Base-by-base conservation (phyloP, 495 filamentous ascomycete genomes). In the Podospora didyma region DNA sequence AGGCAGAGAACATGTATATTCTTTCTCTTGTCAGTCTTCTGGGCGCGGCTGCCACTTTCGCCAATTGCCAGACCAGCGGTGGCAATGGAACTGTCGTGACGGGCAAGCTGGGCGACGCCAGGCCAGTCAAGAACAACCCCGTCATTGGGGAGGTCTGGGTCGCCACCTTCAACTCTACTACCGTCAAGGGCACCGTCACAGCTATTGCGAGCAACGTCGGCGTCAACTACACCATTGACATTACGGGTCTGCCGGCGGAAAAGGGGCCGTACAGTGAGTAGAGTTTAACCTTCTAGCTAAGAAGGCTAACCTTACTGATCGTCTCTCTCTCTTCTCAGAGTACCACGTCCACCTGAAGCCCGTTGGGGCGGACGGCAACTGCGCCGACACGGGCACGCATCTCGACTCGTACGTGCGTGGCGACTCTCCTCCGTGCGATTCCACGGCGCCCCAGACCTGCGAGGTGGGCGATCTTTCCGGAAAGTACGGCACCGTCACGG, bases 391-490 rank as follows among this genome's bases (percentile, higher is more conserved):
- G 10, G 69, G 80, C 37, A 82, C 69, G 2, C 90, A 93, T 46
- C 65, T 75, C 16, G 72, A 78, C 60, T 70, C 74, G 45, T 74
- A 62, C 54, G 73, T 76, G 46, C 86, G 88, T 44, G 84, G 82
- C 37, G 81, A 90, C 67, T 65, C 67, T 10, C 80, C 85, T 49
- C 64, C 81, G 19, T 96, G 90, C 69, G 78, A 91, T 63, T 54
- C 73, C 12, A 69, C 70, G 12, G 62, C 72, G 47, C 88, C 89
- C 2, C 60, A 82, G 58, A 86, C 82, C 0, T 96, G 90, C 70
- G 84, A 94, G 71, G 83, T 89, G 21, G 90, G 90, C 46, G 90
- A 96, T 72, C 68, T 94, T 42, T 80, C 82, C 44, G 91, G 91
- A 54, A 96, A 95, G 75, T 84, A 92, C 56, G 88, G 86, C 41